These are phyloP conservation scores for Suhomyces sp. DNA, from an alignment of 805 yeast genomes.

Conservation along the genomic window DNA sequence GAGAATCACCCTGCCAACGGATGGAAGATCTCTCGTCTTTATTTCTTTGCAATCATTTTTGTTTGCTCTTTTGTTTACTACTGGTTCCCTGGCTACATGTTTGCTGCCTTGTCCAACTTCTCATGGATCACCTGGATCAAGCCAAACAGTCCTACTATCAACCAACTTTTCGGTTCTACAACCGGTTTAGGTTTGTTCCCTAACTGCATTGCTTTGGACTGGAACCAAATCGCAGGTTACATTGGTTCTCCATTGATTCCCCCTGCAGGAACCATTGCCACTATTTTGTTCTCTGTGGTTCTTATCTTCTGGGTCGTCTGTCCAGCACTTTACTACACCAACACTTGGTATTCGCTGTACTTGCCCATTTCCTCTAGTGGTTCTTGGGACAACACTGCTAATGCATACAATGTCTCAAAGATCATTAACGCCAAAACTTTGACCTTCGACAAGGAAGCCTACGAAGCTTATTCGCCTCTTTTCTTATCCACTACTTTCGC, in stretches of 20 bases:
- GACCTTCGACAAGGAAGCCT: conserved; percentile 44
- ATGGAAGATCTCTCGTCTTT: conserved; percentile 50
- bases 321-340: conserved; percentile 53
- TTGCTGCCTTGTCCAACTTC: conserved; percentile 56
- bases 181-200: conserved; percentile 67
- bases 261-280: conserved; percentile 51
- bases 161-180: conserved; percentile 60
- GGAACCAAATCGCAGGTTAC: conserved; percentile 58
- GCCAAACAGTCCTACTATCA: conserved; percentile 58
- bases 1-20: conserved; percentile 55
- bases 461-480: conserved; percentile 60
- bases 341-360: conserved; percentile 57
- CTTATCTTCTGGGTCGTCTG: conserved; percentile 47
- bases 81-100: conserved; percentile 59
- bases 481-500: conserved; percentile 57
- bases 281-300: conserved; percentile 35
- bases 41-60: conserved; percentile 15
- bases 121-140: conserved; percentile 66
- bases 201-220: conserved; percentile 53
- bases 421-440: conserved; percentile 42
- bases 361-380: conserved; percentile 52
- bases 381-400: conserved; percentile 51
- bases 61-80: conserved; percentile 17
- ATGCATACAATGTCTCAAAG: conserved; percentile 46
- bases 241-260: conserved; percentile 64